Conservation (phyloP, 169 alveolate genomes). For the Toxoplasma gondii region DNA sequence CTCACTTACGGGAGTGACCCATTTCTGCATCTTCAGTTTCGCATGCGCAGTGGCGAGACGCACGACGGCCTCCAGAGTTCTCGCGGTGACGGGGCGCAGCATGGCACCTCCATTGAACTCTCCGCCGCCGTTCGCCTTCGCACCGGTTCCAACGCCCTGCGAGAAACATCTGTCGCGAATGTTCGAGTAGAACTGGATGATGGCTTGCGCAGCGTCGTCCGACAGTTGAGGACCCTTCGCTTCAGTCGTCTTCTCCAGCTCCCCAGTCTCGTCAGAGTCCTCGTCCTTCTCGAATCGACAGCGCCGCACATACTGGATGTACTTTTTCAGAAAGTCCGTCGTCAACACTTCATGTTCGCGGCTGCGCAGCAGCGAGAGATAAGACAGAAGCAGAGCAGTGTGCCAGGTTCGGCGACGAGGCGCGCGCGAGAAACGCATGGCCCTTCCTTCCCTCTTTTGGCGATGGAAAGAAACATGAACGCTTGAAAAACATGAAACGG, state of each 20-base stretch:
- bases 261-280: constrained; percentile 9
- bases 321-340: constrained; percentile 41
- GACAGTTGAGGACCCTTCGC: constrained; percentile 41
- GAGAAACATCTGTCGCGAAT: constrained; percentile 50
- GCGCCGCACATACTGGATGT: constrained; percentile 23
- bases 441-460: too few relatives aligned
- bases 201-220: constrained; percentile 51
- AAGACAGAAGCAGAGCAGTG: not conserved
- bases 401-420: not conserved
- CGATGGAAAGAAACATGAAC: not conserved
- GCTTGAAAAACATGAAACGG: too few relatives aligned
- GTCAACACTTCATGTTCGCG: constrained; percentile 57
- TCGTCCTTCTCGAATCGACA: constrained; percentile 30
- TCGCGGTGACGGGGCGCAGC: constrained; percentile 62
- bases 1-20: constrained; percentile 74
- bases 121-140: constrained; percentile 77
- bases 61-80: constrained; percentile 90
- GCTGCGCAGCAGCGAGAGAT: not conserved
- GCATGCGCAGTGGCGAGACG: constrained; percentile 91
- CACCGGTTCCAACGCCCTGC: not conserved
- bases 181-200: constrained; percentile 45
- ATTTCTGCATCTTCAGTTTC: constrained; percentile 81
- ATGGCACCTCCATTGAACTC: constrained; percentile 9
- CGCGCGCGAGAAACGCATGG: not conserved
- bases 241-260: not conserved